Conservation (phyloP, 169 alveolate genomes). For the Plasmodium knowlesi region DNA sequence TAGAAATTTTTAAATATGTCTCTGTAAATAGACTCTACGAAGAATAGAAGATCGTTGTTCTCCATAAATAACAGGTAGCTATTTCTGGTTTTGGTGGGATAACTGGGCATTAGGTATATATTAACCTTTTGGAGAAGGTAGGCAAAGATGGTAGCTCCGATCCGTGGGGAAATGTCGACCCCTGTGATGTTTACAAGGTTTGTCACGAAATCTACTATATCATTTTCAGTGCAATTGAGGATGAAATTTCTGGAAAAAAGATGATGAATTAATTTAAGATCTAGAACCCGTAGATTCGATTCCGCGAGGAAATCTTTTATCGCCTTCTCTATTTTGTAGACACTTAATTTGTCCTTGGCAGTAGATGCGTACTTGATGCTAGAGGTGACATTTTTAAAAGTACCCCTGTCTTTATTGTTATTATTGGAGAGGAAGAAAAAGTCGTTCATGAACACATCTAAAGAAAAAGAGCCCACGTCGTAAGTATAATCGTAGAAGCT, state of each 20-base stretch:
- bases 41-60: conserved; percentile 30
- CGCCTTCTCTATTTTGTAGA: conserved; percentile 20
- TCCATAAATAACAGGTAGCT: background rate
- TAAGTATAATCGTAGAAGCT: conserved; percentile 39
- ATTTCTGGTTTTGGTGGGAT: conserved; percentile 1
- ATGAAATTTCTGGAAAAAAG: conserved; percentile 22
- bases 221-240: conserved; percentile 35
- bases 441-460: conserved; percentile 29
- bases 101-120: conserved; percentile 23
- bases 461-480: conserved; percentile 1
- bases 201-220: conserved; percentile 5
- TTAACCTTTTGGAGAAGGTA: conserved; percentile 26
- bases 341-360: conserved; percentile 24
- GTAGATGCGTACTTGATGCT: conserved; percentile 11
- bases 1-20: conserved; percentile 19
- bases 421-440: conserved; percentile 13
- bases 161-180: conserved; percentile 41
- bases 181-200: conserved; percentile 45
- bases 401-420: background rate
- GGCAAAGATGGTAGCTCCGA: conserved; percentile 4
- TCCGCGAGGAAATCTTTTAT: conserved; percentile 13
- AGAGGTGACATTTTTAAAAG: conserved; percentile 9
- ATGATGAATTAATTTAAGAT: conserved; percentile 12
- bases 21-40: conserved; percentile 7
- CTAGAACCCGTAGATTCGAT: conserved; percentile 7